phyloP scores from a whole-genome alignment of 345 rosid genomes.

The Firmiana major region DNA sequence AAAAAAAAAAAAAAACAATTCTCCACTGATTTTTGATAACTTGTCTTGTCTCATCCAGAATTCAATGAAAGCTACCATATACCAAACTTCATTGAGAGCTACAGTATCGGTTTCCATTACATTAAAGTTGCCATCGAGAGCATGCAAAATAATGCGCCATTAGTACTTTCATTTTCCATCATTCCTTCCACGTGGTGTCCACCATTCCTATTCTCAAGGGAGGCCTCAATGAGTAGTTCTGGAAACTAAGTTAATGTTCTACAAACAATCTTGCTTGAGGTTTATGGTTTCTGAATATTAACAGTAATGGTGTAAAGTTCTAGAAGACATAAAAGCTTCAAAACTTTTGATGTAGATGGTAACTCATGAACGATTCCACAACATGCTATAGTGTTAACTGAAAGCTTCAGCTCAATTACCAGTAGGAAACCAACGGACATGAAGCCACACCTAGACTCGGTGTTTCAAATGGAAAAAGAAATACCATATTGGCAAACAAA shows the following conservation, averaged over 20 bases:
- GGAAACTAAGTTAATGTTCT: neutral
- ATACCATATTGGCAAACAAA: neutral
- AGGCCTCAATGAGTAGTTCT: neutral
- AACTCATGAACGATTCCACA: neutral
- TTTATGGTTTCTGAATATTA: neutral
- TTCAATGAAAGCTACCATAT: conserved; percentile 9
- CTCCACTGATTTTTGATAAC: conserved; percentile 24
- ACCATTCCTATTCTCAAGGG: conserved; percentile 5
- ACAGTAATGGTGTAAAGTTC: neutral
- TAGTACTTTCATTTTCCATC: conserved; percentile 9
- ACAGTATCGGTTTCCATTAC: neutral
- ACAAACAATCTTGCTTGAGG: neutral
- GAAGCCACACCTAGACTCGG: neutral
- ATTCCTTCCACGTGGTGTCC: conserved; percentile 1
- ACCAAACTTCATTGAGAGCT: conserved; percentile 8
- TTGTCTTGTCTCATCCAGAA: conserved; percentile 17
- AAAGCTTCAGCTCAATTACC: neutral
- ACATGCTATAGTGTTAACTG: neutral
- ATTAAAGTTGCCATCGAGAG: conserved; percentile 5
- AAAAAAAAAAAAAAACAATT: too few species aligned
- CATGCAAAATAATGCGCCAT: conserved; percentile 6
- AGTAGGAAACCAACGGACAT: neutral
- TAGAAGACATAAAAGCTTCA: neutral
- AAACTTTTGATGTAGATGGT: neutral
- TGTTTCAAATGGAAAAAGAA: conserved; percentile 7